A percentile compares a stretch with the other conserved stretches of the same genome.
These are phyloP conservation scores for Russula olivacea DNA, from an alignment of 768 basidiomycete species.

Conservation along the genomic window DNA sequence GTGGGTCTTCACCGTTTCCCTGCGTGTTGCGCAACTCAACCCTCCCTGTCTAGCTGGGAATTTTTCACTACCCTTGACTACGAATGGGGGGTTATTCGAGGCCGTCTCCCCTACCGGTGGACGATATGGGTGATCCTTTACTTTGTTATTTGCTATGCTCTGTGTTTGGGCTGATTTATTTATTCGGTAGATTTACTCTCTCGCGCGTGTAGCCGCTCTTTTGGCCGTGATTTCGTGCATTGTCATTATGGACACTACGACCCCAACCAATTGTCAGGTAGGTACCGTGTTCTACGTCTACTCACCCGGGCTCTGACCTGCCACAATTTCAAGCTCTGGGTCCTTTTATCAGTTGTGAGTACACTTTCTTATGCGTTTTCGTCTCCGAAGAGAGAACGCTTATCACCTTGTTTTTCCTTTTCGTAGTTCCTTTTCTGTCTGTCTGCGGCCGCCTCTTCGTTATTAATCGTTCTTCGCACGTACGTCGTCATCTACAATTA, in stretches of 20 bases:
- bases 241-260: neutral
- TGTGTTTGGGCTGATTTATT: neutral
- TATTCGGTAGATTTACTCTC: neutral
- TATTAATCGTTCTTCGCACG: constrained; percentile 7
- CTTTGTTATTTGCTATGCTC: neutral
- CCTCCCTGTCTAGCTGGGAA: neutral
- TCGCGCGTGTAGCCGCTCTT: neutral
- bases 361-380: neutral
- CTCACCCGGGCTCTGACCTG: neutral
- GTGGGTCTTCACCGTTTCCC: neutral
- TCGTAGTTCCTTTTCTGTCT: neutral
- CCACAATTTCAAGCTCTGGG: neutral
- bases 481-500: neutral
- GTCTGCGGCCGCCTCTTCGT: neutral
- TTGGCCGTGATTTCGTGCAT: neutral
- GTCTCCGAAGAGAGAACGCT: neutral
- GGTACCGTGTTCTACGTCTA: neutral
- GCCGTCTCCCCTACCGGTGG: neutral
- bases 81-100: neutral
- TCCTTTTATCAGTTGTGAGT: neutral
- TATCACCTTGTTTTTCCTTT: neutral
- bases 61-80: neutral
- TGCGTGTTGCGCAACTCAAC: neutral
- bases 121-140: neutral
- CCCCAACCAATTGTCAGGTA: neutral